phyloP scores from a whole-genome alignment of 1,284 basidiomycete genomes.

The Ceratobasidium sp. region DNA sequence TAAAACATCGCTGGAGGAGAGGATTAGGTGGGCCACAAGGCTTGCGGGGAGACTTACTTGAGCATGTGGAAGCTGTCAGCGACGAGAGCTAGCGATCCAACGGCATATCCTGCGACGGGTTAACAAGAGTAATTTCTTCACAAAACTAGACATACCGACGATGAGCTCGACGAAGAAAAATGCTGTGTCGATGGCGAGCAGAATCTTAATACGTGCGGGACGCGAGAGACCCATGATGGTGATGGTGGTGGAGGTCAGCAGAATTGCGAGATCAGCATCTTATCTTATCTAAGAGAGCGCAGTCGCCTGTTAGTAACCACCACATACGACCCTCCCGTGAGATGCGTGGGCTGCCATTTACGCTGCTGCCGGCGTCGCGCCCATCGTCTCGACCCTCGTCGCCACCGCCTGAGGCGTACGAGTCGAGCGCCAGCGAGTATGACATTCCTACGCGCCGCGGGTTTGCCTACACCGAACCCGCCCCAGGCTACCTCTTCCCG shows the following conservation, averaged over 20 bases:
- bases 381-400: conserved; percentile 25
- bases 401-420: conserved; percentile 24
- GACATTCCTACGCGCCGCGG: conserved; percentile 34
- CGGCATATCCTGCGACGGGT: conserved; percentile 80
- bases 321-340: not conserved
- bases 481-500: conserved; percentile 13
- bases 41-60: conserved; percentile 69
- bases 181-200: conserved; percentile 86
- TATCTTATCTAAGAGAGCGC: conserved; percentile 43
- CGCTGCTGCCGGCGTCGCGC: conserved; percentile 33
- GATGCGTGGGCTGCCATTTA: conserved; percentile 39
- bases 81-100: conserved; percentile 94
- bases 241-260: conserved; percentile 45
- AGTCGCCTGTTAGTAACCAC: conserved; percentile 21
- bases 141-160: conserved; percentile 67
- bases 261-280: conserved; percentile 19
- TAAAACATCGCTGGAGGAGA: conserved; percentile 83
- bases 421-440: conserved; percentile 40
- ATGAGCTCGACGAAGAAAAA: conserved; percentile 97
- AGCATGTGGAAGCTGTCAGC: conserved; percentile 99
- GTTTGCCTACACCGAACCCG: conserved; percentile 6
- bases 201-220: conserved; percentile 80
- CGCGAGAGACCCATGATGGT: conserved; percentile 73
- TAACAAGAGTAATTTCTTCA: conserved; percentile 11
- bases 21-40: not conserved